Percentiles rank a stretch among this genome's conserved stretches.
phyloP scores from a whole-genome alignment of 2,329 filamentous ascomycete genomes.

The Apiospora marii region DNA sequence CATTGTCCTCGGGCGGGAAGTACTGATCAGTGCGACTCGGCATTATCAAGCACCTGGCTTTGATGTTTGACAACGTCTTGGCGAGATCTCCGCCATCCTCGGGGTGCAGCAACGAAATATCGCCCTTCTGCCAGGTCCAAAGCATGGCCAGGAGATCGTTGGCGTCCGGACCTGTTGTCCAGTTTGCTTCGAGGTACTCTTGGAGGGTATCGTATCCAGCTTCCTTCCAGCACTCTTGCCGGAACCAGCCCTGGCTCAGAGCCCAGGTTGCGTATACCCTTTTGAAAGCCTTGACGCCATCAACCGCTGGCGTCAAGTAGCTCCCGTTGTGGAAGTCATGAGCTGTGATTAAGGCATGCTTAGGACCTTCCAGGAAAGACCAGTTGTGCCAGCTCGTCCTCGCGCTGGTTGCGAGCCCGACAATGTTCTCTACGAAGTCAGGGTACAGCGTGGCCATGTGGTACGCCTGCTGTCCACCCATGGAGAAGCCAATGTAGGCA shows the following conservation, averaged over 20 bases:
- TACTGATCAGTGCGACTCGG: conserved; percentile 50
- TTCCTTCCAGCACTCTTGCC: conserved; percentile 45
- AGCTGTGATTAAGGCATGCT: conserved; percentile 53
- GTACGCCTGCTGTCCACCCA: conserved; percentile 63
- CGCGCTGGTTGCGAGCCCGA: conserved; percentile 60
- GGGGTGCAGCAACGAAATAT: conserved; percentile 39
- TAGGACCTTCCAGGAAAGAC: conserved; percentile 63
- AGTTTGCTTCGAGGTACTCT: conserved; percentile 37
- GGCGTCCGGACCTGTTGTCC: conserved; percentile 39
- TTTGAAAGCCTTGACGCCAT: conserved; percentile 46
- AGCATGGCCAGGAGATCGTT: conserved; percentile 47
- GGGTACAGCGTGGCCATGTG: conserved; percentile 60
- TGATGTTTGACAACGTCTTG: conserved; percentile 44
- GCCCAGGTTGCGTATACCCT: conserved; percentile 40
- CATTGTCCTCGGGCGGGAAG: conserved; percentile 48
- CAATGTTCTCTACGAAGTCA: conserved; percentile 53
- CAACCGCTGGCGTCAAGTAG: conserved; percentile 36
- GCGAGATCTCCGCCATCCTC: conserved; percentile 43
- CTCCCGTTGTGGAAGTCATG: conserved; percentile 49
- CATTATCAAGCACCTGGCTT: conserved; percentile 47
- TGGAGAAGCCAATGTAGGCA: conserved; percentile 62
- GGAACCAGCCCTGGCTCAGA: conserved; percentile 49
- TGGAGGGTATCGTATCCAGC: conserved; percentile 38
- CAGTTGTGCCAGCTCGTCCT: conserved; percentile 60
- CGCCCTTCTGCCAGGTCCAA: conserved; percentile 51